Percentiles rank a stretch among this genome's conserved stretches.
phyloP scores from a whole-genome alignment of 768 basidiomycete species.

The Sporobolomyces roseus region DNA sequence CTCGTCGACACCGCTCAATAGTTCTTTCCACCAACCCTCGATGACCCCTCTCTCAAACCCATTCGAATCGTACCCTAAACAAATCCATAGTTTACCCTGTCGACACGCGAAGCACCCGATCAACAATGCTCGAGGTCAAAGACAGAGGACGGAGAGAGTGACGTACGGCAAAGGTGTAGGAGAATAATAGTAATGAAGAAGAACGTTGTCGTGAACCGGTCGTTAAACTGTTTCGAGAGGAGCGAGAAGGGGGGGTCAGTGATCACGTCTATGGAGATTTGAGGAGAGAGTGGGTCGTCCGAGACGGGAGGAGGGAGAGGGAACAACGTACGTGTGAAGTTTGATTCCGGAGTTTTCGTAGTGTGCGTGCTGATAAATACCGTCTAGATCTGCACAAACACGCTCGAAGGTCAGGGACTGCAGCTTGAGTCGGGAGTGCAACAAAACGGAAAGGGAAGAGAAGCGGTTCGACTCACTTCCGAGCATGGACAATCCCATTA shows the following conservation, averaged over 20 bases:
- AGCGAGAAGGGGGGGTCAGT: too few relatives aligned
- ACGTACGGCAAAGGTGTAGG: constrained; percentile 49
- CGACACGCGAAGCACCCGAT: neutral
- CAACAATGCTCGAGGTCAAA: neutral
- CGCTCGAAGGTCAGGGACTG: too few relatives aligned
- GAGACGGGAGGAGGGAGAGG: neutral
- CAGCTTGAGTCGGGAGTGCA: too few relatives aligned
- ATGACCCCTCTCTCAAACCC: constrained; percentile 65
- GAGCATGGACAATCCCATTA: constrained; percentile 75
- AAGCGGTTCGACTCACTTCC: constrained; percentile 52
- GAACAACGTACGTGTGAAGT: constrained; percentile 56
- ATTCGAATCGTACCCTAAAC: constrained; percentile 72
- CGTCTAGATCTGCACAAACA: constrained; percentile 58
- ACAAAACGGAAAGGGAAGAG: too few relatives aligned
- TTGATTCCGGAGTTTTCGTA: constrained; percentile 55
- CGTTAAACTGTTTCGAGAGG: constrained; percentile 53
- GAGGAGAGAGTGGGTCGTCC: neutral
- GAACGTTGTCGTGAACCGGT: constrained; percentile 77
- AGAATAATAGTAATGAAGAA: constrained; percentile 76
- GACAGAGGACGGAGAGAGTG: neutral
- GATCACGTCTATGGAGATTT: too few relatives aligned
- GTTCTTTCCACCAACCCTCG: constrained; percentile 64
- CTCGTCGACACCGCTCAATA: constrained; percentile 59
- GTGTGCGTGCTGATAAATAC: constrained; percentile 65
- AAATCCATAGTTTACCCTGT: constrained; percentile 68